These are phyloP conservation scores for Alternaria brassicae DNA, from an alignment of 2,329 filamentous ascomycete genomes.

Conservation along the genomic window DNA sequence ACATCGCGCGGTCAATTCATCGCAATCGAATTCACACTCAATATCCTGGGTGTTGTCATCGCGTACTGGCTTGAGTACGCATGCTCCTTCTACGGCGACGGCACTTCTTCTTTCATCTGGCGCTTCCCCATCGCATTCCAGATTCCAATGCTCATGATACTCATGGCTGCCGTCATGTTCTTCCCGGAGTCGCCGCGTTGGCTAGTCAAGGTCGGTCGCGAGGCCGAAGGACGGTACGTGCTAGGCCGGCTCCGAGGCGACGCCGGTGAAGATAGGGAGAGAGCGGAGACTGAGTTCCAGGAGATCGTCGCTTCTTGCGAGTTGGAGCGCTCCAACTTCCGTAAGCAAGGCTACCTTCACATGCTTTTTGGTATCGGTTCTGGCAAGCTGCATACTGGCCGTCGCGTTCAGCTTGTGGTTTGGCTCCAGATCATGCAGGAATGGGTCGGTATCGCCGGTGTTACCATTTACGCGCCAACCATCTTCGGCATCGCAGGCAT, in stretches of 20 bases:
- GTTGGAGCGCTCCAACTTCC: constrained; percentile 59
- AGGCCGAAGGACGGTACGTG: constrained; percentile 72
- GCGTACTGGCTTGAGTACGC: constrained; percentile 63
- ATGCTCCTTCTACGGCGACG: constrained; percentile 66
- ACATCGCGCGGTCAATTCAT: constrained; percentile 73
- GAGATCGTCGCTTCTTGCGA: constrained; percentile 71
- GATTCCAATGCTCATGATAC: constrained; percentile 66
- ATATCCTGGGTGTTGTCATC: constrained; percentile 73
- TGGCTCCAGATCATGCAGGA: constrained; percentile 77
- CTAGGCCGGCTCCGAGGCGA: constrained; percentile 69
- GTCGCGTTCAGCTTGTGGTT: constrained; percentile 72
- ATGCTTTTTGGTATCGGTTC: constrained; percentile 74
- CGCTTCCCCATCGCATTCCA: constrained; percentile 75
- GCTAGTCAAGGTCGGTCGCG: constrained; percentile 70
- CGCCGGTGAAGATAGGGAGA: constrained; percentile 58
- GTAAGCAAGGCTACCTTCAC: constrained; percentile 65
- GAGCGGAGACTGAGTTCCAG: constrained; percentile 59
- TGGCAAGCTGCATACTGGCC: constrained; percentile 69
- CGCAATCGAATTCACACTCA: constrained; percentile 75
- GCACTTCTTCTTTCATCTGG: constrained; percentile 67
- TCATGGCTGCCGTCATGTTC: constrained; percentile 67
- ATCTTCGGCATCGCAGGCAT: constrained; percentile 75
- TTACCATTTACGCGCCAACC: constrained; percentile 63
- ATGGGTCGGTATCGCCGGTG: constrained; percentile 64
- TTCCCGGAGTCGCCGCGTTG: constrained; percentile 74